Conservation (phyloP, 768 basidiomycete species). For the Cubamyces lactineus region DNA sequence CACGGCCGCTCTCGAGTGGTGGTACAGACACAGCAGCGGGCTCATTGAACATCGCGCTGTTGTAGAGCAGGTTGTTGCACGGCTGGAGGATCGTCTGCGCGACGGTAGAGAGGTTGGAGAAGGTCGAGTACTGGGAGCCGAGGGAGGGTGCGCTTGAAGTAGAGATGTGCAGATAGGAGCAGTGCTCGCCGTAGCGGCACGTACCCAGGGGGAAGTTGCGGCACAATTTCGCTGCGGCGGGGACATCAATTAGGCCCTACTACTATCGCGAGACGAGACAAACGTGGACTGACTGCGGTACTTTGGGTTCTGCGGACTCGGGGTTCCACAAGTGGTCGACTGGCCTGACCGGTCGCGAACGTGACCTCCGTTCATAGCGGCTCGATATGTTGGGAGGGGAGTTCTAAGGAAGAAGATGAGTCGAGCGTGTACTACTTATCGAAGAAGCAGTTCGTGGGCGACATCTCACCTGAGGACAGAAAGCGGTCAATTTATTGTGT, state of each 20-base stretch:
- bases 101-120: slow-evolving; percentile 1
- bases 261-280: too few relatives aligned
- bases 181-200: slow-evolving; percentile 25
- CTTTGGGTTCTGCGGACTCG: slow-evolving; percentile 7
- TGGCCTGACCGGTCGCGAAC: neutral
- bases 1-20: neutral
- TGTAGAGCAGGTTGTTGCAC: neutral
- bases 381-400: neutral
- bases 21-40: neutral
- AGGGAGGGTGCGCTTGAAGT: neutral
- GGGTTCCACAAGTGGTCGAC: neutral
- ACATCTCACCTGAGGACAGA: neutral
- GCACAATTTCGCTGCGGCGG: slow-evolving; percentile 16
- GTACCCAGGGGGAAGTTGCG: slow-evolving; percentile 23
- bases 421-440: neutral
- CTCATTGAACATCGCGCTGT: neutral
- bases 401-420: neutral
- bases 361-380: slow-evolving; percentile 9
- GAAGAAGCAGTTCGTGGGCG: neutral
- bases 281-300: slow-evolving; percentile 15
- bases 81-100: slow-evolving; percentile 10
- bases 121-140: neutral
- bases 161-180: slow-evolving; percentile 22
- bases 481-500: slow-evolving; percentile 7
- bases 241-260: neutral